A percentile compares a stretch with the other conserved stretches of the same genome.
These are phyloP conservation scores for Erigeron canadensis DNA, from an alignment of 129 eudicot genomes.

Conservation along the genomic window DNA sequence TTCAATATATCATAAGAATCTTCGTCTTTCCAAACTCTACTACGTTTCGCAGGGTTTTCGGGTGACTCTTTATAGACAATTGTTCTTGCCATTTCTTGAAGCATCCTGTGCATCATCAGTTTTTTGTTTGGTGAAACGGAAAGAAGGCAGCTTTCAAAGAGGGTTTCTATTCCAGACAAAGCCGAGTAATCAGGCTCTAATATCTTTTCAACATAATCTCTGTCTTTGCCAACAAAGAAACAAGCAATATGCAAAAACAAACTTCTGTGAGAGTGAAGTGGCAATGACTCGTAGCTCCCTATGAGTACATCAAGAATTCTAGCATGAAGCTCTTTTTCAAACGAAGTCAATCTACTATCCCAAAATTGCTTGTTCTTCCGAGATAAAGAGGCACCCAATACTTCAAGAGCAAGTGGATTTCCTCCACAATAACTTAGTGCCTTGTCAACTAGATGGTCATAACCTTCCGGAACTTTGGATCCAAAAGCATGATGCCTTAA, in stretches of 20 bases:
- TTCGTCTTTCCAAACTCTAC: constrained; percentile 11
- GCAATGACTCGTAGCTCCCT: constrained; percentile 4
- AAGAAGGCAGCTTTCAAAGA: constrained; percentile 17
- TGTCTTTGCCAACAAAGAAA: constrained; percentile 37
- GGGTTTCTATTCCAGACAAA: background rate
- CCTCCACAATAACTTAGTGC: background rate
- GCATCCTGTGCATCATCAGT: constrained; percentile 21
- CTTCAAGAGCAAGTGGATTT: constrained; percentile 6
- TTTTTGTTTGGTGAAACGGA: constrained; percentile 7
- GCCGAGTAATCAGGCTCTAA: constrained; percentile 15
- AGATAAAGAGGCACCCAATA: background rate
- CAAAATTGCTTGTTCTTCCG: background rate
- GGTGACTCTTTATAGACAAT: constrained; percentile 18
- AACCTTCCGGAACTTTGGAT: background rate
- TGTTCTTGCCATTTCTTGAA: constrained; percentile 19
- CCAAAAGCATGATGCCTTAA: background rate
- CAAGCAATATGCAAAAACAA: constrained; percentile 45
- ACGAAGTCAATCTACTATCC: background rate
- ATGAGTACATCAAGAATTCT: background rate
- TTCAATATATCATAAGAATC: constrained; percentile 23
- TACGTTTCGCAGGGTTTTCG: background rate
- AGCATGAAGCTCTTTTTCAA: background rate
- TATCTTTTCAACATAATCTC: background rate
- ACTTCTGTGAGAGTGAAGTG: constrained; percentile 6
- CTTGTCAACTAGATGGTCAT: background rate